Conservation (phyloP, 305 asterid species). For the Fraxinus latifolia region DNA sequence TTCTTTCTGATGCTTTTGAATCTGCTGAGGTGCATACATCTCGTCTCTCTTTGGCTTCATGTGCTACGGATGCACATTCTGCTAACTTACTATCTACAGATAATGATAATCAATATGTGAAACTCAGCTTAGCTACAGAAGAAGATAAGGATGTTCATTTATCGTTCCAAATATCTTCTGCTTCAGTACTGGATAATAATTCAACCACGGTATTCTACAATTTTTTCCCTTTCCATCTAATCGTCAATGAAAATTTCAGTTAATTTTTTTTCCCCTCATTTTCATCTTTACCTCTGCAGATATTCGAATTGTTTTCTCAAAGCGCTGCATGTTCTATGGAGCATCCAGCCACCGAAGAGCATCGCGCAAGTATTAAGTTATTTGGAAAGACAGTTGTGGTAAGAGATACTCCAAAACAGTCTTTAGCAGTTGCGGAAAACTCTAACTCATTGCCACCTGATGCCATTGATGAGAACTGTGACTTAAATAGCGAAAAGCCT, state of each 20-base stretch:
- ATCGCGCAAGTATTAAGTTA: slow-evolving; percentile 49
- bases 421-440: slow-evolving; percentile 27
- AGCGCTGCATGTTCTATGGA: slow-evolving; percentile 36
- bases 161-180: slow-evolving; percentile 24
- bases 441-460: slow-evolving; percentile 19
- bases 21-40: slow-evolving; percentile 45
- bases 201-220: slow-evolving; percentile 32
- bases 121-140: slow-evolving; percentile 25
- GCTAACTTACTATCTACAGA: slow-evolving; percentile 27
- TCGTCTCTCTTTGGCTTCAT: slow-evolving; percentile 51
- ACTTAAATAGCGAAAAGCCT: slow-evolving; percentile 19
- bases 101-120: slow-evolving; percentile 37
- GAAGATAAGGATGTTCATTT: slow-evolving; percentile 33
- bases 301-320: slow-evolving; percentile 36
- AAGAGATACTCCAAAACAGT: slow-evolving; percentile 33
- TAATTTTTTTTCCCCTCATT: neutral
- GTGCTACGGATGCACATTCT: slow-evolving; percentile 47
- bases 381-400: slow-evolving; percentile 61
- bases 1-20: slow-evolving; percentile 43
- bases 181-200: slow-evolving; percentile 23
- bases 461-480: slow-evolving; percentile 19
- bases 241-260: neutral
- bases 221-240: neutral
- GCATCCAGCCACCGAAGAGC: slow-evolving; percentile 30
- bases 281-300: slow-evolving; percentile 36